Evolutionary conservation across 2,329 filamentous ascomycete genomes (phyloP).

Genomic region (Fusarium longipes): DNA sequence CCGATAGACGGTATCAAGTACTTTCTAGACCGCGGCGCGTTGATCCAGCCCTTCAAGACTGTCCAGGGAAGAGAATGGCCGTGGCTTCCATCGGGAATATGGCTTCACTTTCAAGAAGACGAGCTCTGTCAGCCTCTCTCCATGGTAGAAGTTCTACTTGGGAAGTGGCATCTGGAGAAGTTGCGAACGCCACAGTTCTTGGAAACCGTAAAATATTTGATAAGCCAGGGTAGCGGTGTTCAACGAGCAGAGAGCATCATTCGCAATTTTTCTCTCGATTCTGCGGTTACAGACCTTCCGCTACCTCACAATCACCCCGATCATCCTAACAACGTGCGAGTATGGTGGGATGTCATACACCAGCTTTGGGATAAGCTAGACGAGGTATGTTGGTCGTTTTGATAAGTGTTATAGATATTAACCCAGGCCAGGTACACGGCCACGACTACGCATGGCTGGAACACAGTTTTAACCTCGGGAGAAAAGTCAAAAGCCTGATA

Average conservation of each 20-base stretch:
- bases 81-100: background rate
- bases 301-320: background rate
- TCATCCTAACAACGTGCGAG: background rate
- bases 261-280: background rate
- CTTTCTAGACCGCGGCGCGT: background rate
- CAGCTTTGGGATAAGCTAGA: background rate
- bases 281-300: background rate
- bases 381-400: background rate
- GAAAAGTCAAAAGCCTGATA: accelerated
- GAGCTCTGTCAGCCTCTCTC: background rate
- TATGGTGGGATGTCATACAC: background rate
- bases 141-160: background rate
- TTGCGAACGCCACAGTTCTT: background rate
- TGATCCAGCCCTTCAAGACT: background rate
- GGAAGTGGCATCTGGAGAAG: background rate
- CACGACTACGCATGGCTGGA: background rate
- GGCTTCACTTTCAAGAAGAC: background rate
- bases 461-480: accelerated
- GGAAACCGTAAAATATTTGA: background rate
- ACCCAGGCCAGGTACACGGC: accelerated
- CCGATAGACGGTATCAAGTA: background rate
- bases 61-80: background rate
- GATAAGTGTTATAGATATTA: accelerated
- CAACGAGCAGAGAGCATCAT: background rate
- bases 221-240: background rate